phyloP scores from a whole-genome alignment of 2,329 filamentous ascomycete species.

The Laburnicola sp. region DNA sequence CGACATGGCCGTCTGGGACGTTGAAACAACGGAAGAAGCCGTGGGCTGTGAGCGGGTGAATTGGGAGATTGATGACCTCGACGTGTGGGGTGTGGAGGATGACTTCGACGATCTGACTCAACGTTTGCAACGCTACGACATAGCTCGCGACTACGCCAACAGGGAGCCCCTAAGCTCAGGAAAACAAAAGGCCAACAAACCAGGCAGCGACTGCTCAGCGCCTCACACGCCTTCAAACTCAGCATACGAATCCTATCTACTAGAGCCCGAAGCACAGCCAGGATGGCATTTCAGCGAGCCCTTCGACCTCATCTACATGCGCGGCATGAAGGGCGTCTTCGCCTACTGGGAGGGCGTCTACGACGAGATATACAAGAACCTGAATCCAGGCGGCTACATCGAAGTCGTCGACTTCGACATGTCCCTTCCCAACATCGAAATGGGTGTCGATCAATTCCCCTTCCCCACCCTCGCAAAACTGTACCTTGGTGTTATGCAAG shows the following conservation, averaged over 20 bases:
- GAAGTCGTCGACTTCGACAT: slow-evolving; percentile 51
- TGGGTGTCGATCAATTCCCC: slow-evolving; percentile 13
- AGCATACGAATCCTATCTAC: slow-evolving; percentile 26
- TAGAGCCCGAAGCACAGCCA: slow-evolving; percentile 26
- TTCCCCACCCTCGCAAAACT: slow-evolving; percentile 34
- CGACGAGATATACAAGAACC: slow-evolving; percentile 49
- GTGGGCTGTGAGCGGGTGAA: slow-evolving; percentile 28
- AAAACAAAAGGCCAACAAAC: slow-evolving; percentile 8
- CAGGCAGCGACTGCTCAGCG: slow-evolving; percentile 5
- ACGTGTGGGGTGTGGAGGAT: slow-evolving; percentile 37
- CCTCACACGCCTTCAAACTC: slow-evolving; percentile 26
- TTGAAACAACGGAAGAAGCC: slow-evolving; percentile 53
- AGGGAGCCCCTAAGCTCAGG: slow-evolving; percentile 23
- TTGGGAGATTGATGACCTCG: slow-evolving; percentile 46
- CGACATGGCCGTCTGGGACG: slow-evolving; percentile 54
- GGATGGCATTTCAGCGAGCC: slow-evolving; percentile 54
- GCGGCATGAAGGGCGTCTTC: slow-evolving; percentile 54
- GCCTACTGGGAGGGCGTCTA: slow-evolving; percentile 53
- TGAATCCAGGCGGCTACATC: slow-evolving; percentile 52
- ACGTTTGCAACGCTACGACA: slow-evolving; percentile 28
- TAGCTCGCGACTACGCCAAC: slow-evolving; percentile 29
- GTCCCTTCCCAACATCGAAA: slow-evolving; percentile 23
- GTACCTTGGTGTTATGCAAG: slow-evolving; percentile 37
- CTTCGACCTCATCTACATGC: slow-evolving; percentile 56
- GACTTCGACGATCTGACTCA: slow-evolving; percentile 31